Base-by-base conservation (phyloP, 306 rosid species). In the Rosa multiflora region DNA sequence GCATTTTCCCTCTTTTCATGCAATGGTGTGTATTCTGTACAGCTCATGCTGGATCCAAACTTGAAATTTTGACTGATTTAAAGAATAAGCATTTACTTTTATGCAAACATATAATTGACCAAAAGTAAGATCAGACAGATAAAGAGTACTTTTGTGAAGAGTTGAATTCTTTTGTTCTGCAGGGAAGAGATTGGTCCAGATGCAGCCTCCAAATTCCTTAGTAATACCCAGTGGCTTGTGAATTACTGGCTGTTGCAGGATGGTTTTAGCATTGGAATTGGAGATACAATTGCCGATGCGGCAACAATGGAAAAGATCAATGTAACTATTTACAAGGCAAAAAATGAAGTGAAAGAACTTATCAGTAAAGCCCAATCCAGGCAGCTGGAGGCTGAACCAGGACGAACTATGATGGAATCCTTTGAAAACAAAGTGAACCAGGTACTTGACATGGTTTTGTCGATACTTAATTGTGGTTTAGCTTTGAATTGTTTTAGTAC, bases 151-250 rank as follows among this genome's bases (percentile, higher is more conserved):
- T 49, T 52, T 29, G 2, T 48, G 29, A n/a, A 46, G 37, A 61
- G 14, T 81, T 80, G 71, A 64, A 4, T 72, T 72, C 39, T 80
- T 69, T 72, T 48, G 73, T 67, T 86, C 81, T 72, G 67, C 91
- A 95, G 99, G 98, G 99, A 95, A 85, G 99, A 91, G 87, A 97
- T 95, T 83, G 99, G 99, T 75, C 99, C 99, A 37, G 98, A 95
- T 87, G 97, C 98, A 5, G 99, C 99, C 66, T 92, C 96, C 56
- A 95, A 95, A 80, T 93, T 95, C 85, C 94, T 93, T 72, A 97
- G 98, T 74, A 95, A 95, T 74, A 90, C 97, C 73, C 99, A 95
- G 83, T 95, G 99, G 99, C 99, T 95, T 52, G 99, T 95, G 47
- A 95, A 95, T 80, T 95, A 95, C 75, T 95, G 99, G 99, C 98